These are phyloP conservation scores for Magnaporthales sp. DNA, from an alignment of 2,329 filamentous ascomycete species.

Conservation along the genomic window DNA sequence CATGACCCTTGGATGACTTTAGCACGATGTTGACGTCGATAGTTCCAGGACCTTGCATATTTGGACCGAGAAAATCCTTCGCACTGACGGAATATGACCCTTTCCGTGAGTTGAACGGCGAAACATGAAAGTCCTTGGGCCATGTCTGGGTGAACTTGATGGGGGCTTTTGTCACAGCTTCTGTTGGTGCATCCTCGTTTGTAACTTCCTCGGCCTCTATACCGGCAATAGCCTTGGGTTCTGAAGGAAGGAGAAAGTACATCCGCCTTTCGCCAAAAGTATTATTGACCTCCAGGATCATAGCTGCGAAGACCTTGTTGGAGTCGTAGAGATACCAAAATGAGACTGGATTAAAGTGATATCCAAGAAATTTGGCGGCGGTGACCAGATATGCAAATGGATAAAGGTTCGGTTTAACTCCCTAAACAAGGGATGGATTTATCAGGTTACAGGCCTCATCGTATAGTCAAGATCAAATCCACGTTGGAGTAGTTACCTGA, in stretches of 20 bases:
- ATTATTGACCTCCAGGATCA: constrained; percentile 69
- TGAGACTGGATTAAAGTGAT: constrained; percentile 67
- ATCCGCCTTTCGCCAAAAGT: constrained; percentile 65
- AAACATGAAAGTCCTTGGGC: constrained; percentile 69
- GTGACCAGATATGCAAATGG: constrained; percentile 64
- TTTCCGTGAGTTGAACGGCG: constrained; percentile 60
- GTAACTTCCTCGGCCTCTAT: neutral
- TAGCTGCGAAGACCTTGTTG: constrained; percentile 47
- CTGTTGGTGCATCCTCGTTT: neutral
- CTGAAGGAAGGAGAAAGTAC: constrained; percentile 43
- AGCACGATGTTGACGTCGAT: constrained; percentile 55
- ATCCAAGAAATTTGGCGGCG: constrained; percentile 58
- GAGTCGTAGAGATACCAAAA: constrained; percentile 70
- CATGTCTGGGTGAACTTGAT: constrained; percentile 31
- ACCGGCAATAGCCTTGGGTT: neutral
- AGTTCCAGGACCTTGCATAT: constrained; percentile 25
- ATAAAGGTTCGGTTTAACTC: constrained; percentile 49
- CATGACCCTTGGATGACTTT: constrained; percentile 47
- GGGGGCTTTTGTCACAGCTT: neutral
- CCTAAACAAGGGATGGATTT: constrained; percentile 27
- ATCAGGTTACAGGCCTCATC: constrained; percentile 5
- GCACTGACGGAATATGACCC: constrained; percentile 44
- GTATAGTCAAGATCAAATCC: neutral
- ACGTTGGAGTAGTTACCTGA: constrained; percentile 33
- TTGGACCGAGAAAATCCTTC: constrained; percentile 34